Conservation (phyloP, 2,329 filamentous ascomycete genomes). For the Claviceps pusilla region DNA sequence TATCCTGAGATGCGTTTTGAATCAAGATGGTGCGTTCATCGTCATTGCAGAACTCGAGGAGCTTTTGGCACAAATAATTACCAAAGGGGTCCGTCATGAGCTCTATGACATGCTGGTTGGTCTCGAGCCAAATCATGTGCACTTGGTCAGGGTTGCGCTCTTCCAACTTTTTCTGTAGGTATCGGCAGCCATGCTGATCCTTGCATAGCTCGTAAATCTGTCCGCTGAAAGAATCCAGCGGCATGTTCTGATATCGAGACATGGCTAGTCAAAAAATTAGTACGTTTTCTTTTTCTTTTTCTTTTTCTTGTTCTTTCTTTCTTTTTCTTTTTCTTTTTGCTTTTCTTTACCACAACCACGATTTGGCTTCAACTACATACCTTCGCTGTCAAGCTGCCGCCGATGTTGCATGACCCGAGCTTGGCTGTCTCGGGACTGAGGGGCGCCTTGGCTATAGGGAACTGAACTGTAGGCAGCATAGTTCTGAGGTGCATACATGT, state of each 20-base stretch:
- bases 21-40: conserved; percentile 89
- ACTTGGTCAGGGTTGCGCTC: conserved; percentile 71
- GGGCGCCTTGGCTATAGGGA: conserved; percentile 30
- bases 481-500: conserved; percentile 40
- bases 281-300: neutral
- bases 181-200: conserved; percentile 94
- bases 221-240: conserved; percentile 64
- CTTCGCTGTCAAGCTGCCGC: conserved; percentile 59
- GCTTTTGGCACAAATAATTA: conserved; percentile 97
- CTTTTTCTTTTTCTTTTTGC: too few species aligned
- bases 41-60: conserved; percentile 88
- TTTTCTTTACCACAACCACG: neutral
- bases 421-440: conserved; percentile 56
- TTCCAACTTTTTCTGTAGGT: conserved; percentile 92
- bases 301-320: too few species aligned
- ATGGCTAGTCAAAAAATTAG: conserved; percentile 35
- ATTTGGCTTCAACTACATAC: conserved; percentile 23
- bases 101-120: conserved; percentile 84
- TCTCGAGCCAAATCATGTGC: conserved; percentile 88
- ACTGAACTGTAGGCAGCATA: conserved; percentile 42
- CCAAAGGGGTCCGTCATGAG: conserved; percentile 98
- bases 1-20: conserved; percentile 70
- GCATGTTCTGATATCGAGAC: conserved; percentile 70
- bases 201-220: conserved; percentile 87
- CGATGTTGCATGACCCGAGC: conserved; percentile 61